Conservation (phyloP, 1,284 basidiomycete genomes). For the Mycena citricolor region DNA sequence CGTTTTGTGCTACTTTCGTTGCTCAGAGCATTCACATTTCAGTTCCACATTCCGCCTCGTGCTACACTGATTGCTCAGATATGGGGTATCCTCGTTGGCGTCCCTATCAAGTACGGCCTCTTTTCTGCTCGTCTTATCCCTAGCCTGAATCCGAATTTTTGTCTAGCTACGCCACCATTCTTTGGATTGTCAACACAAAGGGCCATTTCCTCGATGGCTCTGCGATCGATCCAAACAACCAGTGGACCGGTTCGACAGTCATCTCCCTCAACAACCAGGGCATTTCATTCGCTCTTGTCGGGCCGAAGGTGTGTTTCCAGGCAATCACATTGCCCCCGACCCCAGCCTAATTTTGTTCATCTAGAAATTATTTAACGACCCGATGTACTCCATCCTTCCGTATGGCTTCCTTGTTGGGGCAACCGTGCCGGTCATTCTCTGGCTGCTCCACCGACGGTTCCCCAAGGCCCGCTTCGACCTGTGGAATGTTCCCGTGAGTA, state of each 20-base stretch:
- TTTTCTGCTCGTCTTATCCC: not conserved
- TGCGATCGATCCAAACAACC: constrained; percentile 25
- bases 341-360: no score
- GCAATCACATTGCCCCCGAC: no score
- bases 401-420: constrained; percentile 29
- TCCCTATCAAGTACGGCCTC: constrained; percentile 26
- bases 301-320: constrained; percentile 17
- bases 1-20: not conserved
- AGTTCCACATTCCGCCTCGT: constrained; percentile 29
- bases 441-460: constrained; percentile 23
- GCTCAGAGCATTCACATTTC: not conserved
- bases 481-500: constrained; percentile 24
- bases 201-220: constrained; percentile 23
- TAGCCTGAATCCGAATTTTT: not conserved
- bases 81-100: constrained; percentile 28
- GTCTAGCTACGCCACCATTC: constrained; percentile 24
- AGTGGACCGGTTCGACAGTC: constrained; percentile 29
- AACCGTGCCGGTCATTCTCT: constrained; percentile 24
- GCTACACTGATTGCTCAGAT: constrained; percentile 26
- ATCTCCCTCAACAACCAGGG: constrained; percentile 30
- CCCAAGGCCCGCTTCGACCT: constrained; percentile 26
- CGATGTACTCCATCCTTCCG: constrained; percentile 25
- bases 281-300: constrained; percentile 28
- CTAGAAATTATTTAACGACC: constrained; percentile 25
- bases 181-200: constrained; percentile 26